Base-by-base conservation (phyloP, 164 flowering plant species). In the Buxus sempervirens region DNA sequence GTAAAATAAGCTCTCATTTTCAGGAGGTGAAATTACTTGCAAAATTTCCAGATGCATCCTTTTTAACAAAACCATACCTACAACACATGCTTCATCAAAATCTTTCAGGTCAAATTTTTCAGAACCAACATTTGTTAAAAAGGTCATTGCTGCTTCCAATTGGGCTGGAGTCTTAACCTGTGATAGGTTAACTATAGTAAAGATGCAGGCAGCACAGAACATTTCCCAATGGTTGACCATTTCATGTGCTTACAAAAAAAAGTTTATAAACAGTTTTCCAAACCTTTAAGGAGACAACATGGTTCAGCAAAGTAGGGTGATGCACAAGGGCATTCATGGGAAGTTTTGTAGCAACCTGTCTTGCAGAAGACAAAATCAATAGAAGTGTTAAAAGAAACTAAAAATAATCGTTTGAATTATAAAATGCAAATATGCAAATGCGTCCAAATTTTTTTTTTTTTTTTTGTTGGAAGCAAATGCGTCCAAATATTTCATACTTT, bases 41-140 rank as follows among this genome's bases (percentile, higher is more conserved):
- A 41, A 5, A 41, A 41, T 25, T 26, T 27, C 5, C 2, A 51
- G 27, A 15, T 22, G 23, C 21, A 32, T 38, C 53, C 24, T 59
- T 58, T 27, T 21, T 25, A 15, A 15, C 41, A 7, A 69, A 24
- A 72, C 12, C 90, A 65, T 88, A 95, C 97, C 99, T 62, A 95
- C 95, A 72, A 97, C 99, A 77, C 96, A 92, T 36, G 97, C 89
- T 69, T 83, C 86, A 78, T 95, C 99, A 80, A 95, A 90, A 54
- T 85, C 94, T 61, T 77, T 75, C 64, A 78, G 18, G 23, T 76
- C 62, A 70, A 88, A 81, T 27, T 79, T 61, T 61, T 89, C 93
- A 0, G 88, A 69, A 63, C 84, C 94, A 60, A 73, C 77, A 28
- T 38, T 72, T 12, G 83, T 58, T 45, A 89, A 76, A 77, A 86